Percentiles rank a stretch among this genome's conserved stretches.
Evolutionary conservation across 2,329 filamentous ascomycete species (phyloP).

Genomic region (Graphilbum fragrans): DNA sequence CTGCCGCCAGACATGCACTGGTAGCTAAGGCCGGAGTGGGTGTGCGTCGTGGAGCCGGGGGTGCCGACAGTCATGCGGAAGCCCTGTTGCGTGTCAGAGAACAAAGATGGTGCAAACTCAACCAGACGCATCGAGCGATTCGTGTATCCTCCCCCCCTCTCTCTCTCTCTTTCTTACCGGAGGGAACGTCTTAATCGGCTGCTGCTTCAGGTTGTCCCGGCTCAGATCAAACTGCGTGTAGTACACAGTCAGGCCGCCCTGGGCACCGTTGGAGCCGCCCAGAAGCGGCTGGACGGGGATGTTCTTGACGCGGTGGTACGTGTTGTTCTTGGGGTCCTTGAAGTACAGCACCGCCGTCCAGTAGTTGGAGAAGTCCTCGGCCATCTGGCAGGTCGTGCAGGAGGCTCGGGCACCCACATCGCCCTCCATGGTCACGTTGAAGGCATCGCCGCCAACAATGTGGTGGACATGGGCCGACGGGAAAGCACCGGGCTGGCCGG

Average conservation of each 20-base stretch:
- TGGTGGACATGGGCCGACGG: constrained; percentile 14
- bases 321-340: constrained; percentile 15
- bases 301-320: constrained; percentile 14
- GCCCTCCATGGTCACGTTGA: constrained; percentile 15
- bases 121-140: no score
- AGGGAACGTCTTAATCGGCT: constrained; percentile 14
- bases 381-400: constrained; percentile 18
- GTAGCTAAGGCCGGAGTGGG: constrained; percentile 10
- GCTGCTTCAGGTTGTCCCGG: constrained; percentile 13
- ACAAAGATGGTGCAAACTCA: no score
- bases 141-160: not conserved
- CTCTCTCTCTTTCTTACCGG: constrained; percentile 8
- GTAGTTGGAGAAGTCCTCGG: constrained; percentile 18
- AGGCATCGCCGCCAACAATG: constrained; percentile 15
- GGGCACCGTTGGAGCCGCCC: constrained; percentile 14
- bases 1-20: constrained; percentile 9
- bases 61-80: constrained; percentile 13
- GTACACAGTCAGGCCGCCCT: constrained; percentile 14
- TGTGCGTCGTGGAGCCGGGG: constrained; percentile 2
- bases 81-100: no score
- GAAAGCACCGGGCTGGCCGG: constrained; percentile 11
- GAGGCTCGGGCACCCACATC: constrained; percentile 12
- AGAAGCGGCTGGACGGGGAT: constrained; percentile 13
- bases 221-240: constrained; percentile 15
- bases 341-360: constrained; percentile 16